phyloP scores from a whole-genome alignment of 1,284 basidiomycete genomes.

The Ustilago sp. region DNA sequence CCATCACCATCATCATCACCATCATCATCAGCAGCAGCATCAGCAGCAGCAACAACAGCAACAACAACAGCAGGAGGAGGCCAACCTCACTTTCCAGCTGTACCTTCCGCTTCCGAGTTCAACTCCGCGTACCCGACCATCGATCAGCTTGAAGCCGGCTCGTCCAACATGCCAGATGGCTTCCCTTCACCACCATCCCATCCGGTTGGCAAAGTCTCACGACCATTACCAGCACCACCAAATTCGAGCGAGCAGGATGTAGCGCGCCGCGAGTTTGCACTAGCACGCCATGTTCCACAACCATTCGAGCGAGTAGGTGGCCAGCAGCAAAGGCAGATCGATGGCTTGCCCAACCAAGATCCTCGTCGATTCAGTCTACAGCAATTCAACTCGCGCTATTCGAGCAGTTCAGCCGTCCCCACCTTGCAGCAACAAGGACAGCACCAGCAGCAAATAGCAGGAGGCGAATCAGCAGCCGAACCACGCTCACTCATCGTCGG shows the following conservation, averaged over 20 bases:
- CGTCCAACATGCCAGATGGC: conserved; percentile 9
- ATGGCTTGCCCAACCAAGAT: conserved; percentile 39
- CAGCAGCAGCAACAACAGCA: no score
- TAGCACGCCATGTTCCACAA: conserved; percentile 51
- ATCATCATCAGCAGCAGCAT: no score
- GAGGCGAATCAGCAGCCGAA: not conserved
- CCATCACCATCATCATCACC: not conserved
- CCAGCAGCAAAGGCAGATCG: conserved; percentile 15
- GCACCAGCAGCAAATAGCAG: conserved; percentile 4
- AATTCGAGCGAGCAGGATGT: conserved; percentile 33
- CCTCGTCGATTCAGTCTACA: conserved; percentile 31
- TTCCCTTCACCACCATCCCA: conserved; percentile 52
- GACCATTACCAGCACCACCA: conserved; percentile 53
- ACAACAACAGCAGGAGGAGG: no score
- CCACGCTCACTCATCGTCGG: conserved; percentile 44
- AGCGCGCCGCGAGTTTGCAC: conserved; percentile 44
- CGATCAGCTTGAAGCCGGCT: conserved; percentile 54
- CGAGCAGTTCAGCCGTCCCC: conserved; percentile 23
- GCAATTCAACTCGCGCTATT: conserved; percentile 13
- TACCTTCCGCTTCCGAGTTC: conserved; percentile 55
- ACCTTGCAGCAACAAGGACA: conserved; percentile 16
- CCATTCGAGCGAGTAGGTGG: conserved; percentile 28
- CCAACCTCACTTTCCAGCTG: conserved; percentile 28
- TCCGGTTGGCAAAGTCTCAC: conserved; percentile 35
- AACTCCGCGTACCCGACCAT: conserved; percentile 53